Base-by-base conservation (phyloP, 495 filamentous ascomycete genomes). In the Immersiella caudata region DNA sequence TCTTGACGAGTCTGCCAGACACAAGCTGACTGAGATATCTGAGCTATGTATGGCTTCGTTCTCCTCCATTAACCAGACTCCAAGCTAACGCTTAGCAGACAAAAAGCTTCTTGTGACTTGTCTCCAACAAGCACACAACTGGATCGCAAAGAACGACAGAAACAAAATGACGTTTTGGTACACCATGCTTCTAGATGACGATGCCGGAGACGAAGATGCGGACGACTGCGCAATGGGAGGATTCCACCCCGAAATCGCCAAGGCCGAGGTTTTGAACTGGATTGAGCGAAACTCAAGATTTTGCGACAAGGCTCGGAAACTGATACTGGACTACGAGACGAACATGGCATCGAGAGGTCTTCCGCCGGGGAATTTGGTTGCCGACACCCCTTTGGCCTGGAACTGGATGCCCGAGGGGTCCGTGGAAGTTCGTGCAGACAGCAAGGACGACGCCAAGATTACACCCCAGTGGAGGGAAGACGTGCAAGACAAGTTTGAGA, bases 151-250 rank as follows among this genome's bases (percentile, higher is more conserved):
- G 70, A 96, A 97, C 64, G 93, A 97, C 76, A 85, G 91, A 33
- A 90, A 92, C 62, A 97, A 97, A 80, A 90, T 96, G 82, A 84
- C 91, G 2, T 89, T 97, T 27, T 97, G 93, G 93, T 82, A 93
- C 50, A 90, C 92, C 46, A 81, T 85, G 72, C 82, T 97, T 1
- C 94, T 94, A 72, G 90, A 91, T 29, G 87, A 89, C 73, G 74
- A 76, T 7, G 69, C 71, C 9, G 57, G 75, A 9, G 85, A 79
- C 51, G 81, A 83, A 67, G 83, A 82, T 36, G 85, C 83, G 22
- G 73, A 69, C 20, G 76, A 74, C 6, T 71, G 73, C 20, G 73
- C 86, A 78, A 46, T 46, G 40, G 74, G 69, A 5, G 78, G 78
- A n/a, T 81, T 81, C 50, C 77, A 78, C 14, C 75, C 78, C 1